Percentiles rank a stretch among this genome's conserved stretches.
phyloP scores from a whole-genome alignment of 805 yeast genomes.

The Ogataea polymorpha region DNA sequence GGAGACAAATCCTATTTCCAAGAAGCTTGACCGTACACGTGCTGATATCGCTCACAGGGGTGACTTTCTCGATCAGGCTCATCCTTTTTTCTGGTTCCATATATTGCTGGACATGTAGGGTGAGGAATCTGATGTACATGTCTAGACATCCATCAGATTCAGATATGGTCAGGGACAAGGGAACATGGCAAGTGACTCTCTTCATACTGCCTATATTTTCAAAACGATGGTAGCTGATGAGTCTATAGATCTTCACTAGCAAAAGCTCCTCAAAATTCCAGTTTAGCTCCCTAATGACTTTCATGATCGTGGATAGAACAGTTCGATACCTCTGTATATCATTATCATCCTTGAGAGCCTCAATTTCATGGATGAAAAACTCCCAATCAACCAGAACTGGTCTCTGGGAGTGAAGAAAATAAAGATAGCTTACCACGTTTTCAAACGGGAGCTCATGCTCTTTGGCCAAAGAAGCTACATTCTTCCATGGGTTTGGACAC shows the following conservation, averaged over 20 bases:
- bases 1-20: conserved; percentile 30
- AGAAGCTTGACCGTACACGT: conserved; percentile 25
- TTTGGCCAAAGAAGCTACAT: conserved; percentile 16
- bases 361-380: conserved; percentile 24
- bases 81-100: conserved; percentile 15
- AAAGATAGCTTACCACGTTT: conserved; percentile 25
- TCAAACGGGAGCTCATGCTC: conserved; percentile 12
- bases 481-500: conserved; percentile 27
- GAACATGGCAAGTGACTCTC: conserved; percentile 3
- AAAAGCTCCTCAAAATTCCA: conserved; percentile 34
- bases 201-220: conserved; percentile 25
- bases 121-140: conserved; percentile 30
- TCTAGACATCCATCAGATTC: conserved; percentile 31
- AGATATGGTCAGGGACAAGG: conserved; percentile 16
- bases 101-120: conserved; percentile 20
- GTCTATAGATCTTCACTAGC: conserved; percentile 27
- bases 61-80: conserved; percentile 31
- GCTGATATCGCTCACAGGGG: conserved; percentile 32
- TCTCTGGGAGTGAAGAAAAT: conserved; percentile 23
- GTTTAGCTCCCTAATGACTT: conserved; percentile 21
- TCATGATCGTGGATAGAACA: conserved; percentile 20
- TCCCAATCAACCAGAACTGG: conserved; percentile 32
- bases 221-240: conserved; percentile 27
- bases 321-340: conserved; percentile 12
- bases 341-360: conserved; percentile 4